Evolutionary conservation across 2,329 filamentous ascomycete genomes (phyloP).

Genomic region (Hypoxylon sp.): DNA sequence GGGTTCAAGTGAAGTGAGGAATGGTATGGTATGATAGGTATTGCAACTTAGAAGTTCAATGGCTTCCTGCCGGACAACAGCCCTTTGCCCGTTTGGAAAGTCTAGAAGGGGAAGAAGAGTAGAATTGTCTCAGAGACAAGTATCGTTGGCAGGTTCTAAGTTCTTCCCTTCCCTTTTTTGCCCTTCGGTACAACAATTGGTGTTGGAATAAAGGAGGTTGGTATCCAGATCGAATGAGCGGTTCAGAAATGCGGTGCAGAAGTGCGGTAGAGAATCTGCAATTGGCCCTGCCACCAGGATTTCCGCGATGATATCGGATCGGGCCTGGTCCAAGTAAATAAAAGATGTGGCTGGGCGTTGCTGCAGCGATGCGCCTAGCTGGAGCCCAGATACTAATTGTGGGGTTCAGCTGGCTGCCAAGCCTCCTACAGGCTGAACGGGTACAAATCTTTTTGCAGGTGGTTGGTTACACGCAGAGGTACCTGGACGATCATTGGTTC

Average conservation of each 20-base stretch:
- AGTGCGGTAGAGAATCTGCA: constrained; percentile 41
- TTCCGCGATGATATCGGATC: constrained; percentile 43
- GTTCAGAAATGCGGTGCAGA: constrained; percentile 37
- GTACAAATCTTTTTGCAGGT: constrained; percentile 29
- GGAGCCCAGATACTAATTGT: constrained; percentile 22
- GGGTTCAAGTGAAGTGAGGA: constrained; percentile 33
- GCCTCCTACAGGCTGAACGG: constrained; percentile 20
- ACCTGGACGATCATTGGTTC: constrained; percentile 18
- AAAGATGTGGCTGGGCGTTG: constrained; percentile 55
- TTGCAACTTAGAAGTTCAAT: constrained; percentile 54
- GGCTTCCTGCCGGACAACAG: constrained; percentile 43
- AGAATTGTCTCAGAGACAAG: constrained; percentile 45
- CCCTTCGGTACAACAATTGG: constrained; percentile 45
- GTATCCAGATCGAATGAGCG: constrained; percentile 36
- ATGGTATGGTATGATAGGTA: constrained; percentile 44
- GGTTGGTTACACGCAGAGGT: constrained; percentile 31
- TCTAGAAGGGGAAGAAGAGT: constrained; percentile 46
- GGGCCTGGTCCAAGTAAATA: constrained; percentile 48
- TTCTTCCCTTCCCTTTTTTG: constrained; percentile 44
- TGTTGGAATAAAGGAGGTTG: constrained; percentile 45
- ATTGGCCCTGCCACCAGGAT: constrained; percentile 49
- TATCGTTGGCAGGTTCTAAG: constrained; percentile 47
- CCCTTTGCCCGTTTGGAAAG: constrained; percentile 43
- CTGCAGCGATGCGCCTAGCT: constrained; percentile 46
- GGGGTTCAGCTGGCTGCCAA: constrained; percentile 28